phyloP scores from a whole-genome alignment of 1,139 yeast species.

The Yamadazyma siamensis region DNA sequence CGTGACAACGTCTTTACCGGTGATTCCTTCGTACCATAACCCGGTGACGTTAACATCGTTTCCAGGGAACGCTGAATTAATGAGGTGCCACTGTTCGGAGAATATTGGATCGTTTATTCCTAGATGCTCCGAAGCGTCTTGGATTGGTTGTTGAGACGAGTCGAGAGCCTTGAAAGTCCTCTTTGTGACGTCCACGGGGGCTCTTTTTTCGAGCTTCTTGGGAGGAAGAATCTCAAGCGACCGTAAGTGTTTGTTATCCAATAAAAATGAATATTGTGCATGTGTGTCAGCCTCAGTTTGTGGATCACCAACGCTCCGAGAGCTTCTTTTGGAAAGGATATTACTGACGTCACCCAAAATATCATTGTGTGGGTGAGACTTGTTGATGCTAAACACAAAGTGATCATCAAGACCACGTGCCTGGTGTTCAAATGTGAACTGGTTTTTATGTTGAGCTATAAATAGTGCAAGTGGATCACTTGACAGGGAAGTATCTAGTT shows the following conservation, averaged over 20 bases:
- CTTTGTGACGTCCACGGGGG: slow-evolving; percentile 30
- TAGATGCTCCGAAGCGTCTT: slow-evolving; percentile 50
- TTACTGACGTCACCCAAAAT: slow-evolving; percentile 31
- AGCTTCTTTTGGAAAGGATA: not conserved
- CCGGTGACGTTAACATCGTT: slow-evolving; percentile 86
- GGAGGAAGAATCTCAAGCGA: slow-evolving; percentile 53
- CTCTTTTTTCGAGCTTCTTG: slow-evolving; percentile 43
- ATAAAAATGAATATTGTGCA: slow-evolving; percentile 25
- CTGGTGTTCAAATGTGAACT: slow-evolving; percentile 51
- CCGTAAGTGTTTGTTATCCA: slow-evolving; percentile 25
- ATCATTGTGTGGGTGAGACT: slow-evolving; percentile 30
- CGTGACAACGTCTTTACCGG: slow-evolving; percentile 79
- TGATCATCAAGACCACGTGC: slow-evolving; percentile 57
- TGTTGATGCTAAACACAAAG: slow-evolving; percentile 57
- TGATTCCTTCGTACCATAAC: slow-evolving; percentile 77
- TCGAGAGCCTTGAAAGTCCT: slow-evolving; percentile 30
- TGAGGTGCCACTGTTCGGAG: slow-evolving; percentile 83
- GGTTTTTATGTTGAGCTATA: slow-evolving; percentile 29
- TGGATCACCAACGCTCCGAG: too few species aligned
- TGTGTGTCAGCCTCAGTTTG: slow-evolving; percentile 10
- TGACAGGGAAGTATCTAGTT: slow-evolving; percentile 35
- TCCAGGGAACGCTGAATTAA: slow-evolving; percentile 70
- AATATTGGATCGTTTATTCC: slow-evolving; percentile 79
- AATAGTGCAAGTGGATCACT: slow-evolving; percentile 29
- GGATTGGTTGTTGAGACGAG: slow-evolving; percentile 42